Base-by-base conservation (phyloP, 495 filamentous ascomycete species). In the Stereocaulon alpinum region DNA sequence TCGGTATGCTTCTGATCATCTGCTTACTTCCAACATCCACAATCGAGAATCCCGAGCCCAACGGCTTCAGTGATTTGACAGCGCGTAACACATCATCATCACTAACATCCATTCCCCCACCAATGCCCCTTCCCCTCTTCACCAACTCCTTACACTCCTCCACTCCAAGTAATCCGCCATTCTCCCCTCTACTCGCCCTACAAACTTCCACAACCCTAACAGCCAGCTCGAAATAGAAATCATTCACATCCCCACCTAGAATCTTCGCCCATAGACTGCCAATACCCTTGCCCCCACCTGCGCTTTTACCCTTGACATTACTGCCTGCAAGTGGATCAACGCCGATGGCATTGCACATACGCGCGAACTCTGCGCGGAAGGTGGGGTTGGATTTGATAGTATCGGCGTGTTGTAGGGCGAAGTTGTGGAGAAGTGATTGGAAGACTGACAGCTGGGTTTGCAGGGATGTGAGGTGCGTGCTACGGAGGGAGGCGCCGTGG, bases 161-260 rank as follows among this genome's bases (percentile, higher is more conserved):
- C 1, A 98, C 84, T 7, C 86, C 88, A 59, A 97, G 86, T 65
- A 98, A 69, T 0, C 93, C 93, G 0, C 93, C 93, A 71, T 98
- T 97, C 71, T 96, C 93, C 18, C 82, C 82, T 56, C 94, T 78
- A 42, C 91, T 96, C 54, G 82, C 83, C 4, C 89, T 77, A 71
- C 93, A 98, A 0, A 97, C 82, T 72, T 96, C 93, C 9, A 98
- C 94, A 7, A 97, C 89, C 32, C 89, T 76, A 42, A 96, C 91
- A 0, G 89, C 94, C 49, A 98, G 79, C 73, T 95, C 92, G 70
- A 97, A 97, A 71, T 97, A 97, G 67, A 97, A 98, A 70, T 97
- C 94, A 70, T 96, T 95, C 62, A 97, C 92, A 65, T 83, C 88
- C 22, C 86, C 80, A 2, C 93, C 93, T 55, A 96, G 72, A 64